Conservation (phyloP, 179 eudicot species). For the Nepenthes alata region DNA sequence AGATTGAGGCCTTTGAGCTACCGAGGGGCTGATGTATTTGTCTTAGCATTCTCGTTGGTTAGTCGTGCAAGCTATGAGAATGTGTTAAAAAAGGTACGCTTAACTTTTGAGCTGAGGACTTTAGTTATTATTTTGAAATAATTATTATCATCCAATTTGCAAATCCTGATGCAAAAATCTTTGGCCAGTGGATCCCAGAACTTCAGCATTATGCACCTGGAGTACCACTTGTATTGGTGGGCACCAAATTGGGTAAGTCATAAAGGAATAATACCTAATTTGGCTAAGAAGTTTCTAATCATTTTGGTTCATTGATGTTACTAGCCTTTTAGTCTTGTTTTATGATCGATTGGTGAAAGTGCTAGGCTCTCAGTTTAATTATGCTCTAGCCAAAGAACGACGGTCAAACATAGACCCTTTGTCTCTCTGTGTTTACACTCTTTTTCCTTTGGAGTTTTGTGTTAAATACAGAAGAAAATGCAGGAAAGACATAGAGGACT, state of each 20-base stretch:
- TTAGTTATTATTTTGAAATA: constrained; percentile 2
- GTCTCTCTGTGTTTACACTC: neutral
- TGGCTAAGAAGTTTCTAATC: neutral
- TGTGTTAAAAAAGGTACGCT: constrained; percentile 65
- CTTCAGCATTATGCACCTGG: constrained; percentile 98
- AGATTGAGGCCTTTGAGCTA: constrained; percentile 89
- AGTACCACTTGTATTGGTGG: constrained; percentile 77
- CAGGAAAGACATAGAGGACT: too few species aligned
- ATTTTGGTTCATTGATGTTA: neutral
- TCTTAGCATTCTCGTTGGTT: constrained; percentile 85
- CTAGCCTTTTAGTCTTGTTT: constrained; percentile 1
- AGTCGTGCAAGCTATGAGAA: constrained; percentile 99
- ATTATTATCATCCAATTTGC: neutral
- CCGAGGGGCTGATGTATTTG: constrained; percentile 92
- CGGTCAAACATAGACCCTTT: neutral
- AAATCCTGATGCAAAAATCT: neutral
- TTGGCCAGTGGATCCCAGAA: constrained; percentile 90
- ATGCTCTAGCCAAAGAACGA: neutral
- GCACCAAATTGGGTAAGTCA: constrained; percentile 84
- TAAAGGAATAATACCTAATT: neutral
- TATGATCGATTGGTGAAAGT: too few species aligned
- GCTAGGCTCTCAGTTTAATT: too few species aligned
- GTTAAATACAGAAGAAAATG: too few species aligned
- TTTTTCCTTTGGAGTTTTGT: neutral
- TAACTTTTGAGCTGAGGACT: constrained; percentile 1